A percentile compares a stretch with the other conserved stretches of the same genome.
Evolutionary conservation across 192 early-diverging fungal genomes (phyloP).

Genomic region (Podila epigama): DNA sequence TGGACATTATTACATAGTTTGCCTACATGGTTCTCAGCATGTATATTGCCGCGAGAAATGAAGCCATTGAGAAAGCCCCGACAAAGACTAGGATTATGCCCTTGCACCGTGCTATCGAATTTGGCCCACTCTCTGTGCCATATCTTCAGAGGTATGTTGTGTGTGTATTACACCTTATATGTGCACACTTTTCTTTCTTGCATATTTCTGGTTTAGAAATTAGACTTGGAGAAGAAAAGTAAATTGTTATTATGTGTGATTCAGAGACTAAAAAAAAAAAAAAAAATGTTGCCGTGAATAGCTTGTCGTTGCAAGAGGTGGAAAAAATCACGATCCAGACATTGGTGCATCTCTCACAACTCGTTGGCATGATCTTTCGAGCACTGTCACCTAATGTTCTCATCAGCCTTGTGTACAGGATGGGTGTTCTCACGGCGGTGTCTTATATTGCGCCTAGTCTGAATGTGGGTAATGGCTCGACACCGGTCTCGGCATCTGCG

Average conservation of each 20-base stretch:
- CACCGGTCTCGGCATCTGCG: neutral
- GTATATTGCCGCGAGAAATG: constrained; percentile 49
- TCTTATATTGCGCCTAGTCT: constrained; percentile 38
- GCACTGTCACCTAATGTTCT: constrained; percentile 42
- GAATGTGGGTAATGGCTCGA: constrained; percentile 28
- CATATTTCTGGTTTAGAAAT: neutral
- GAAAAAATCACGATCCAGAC: constrained; percentile 30
- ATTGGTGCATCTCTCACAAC: constrained; percentile 36
- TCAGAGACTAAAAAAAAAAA: too few relatives aligned
- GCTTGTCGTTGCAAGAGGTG: constrained; percentile 27
- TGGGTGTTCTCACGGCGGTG: constrained; percentile 38
- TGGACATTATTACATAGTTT: constrained; percentile 15
- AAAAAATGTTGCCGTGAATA: neutral
- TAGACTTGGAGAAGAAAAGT: neutral
- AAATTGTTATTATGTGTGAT: neutral
- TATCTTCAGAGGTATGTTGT: constrained; percentile 37
- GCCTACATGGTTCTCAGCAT: constrained; percentile 49
- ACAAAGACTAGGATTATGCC: constrained; percentile 38
- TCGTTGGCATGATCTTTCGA: constrained; percentile 15
- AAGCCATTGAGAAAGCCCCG: constrained; percentile 38
- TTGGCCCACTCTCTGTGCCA: constrained; percentile 35
- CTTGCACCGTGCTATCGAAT: constrained; percentile 36
- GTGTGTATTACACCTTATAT: neutral
- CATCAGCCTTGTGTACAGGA: constrained; percentile 40
- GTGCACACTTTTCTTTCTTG: neutral